Conservation (phyloP, 2,329 filamentous ascomycete genomes). For the Cytospora piceae region DNA sequence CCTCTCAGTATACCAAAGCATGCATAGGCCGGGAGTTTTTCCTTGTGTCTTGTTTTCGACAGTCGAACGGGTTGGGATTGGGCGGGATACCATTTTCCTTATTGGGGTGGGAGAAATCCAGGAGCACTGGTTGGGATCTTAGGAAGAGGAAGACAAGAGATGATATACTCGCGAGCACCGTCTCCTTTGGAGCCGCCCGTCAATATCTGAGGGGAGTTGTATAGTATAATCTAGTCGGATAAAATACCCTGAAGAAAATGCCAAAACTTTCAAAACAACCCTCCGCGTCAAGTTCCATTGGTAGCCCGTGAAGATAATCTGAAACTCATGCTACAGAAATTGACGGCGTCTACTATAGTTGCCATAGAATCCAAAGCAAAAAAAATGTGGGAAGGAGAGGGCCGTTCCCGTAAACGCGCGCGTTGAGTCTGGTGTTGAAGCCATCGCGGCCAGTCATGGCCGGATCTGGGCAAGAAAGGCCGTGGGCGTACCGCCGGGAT, state of each 20-base stretch:
- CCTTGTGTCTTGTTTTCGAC: constrained; percentile 8
- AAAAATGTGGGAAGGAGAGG: not conserved
- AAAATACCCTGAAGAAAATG: constrained; percentile 20
- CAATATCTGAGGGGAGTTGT: constrained; percentile 8
- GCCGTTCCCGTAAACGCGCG: constrained; percentile 24
- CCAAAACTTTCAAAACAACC: constrained; percentile 1
- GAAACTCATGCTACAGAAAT: constrained; percentile 3
- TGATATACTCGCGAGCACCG: constrained; percentile 21
- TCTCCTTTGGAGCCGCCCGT: constrained; percentile 21
- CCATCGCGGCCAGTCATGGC: constrained; percentile 24
- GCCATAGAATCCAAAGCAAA: constrained; percentile 1
- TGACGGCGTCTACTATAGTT: constrained; percentile 12
- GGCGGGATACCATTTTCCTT: constrained; percentile 23
- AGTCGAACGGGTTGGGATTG: constrained; percentile 7
- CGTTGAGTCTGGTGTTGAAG: constrained; percentile 23
- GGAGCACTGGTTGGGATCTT: constrained; percentile 14
- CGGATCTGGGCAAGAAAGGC: constrained; percentile 6
- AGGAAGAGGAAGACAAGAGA: constrained; percentile 1
- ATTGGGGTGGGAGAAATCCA: not conserved
- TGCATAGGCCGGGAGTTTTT: constrained; percentile 29
- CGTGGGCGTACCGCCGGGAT: constrained; percentile 24
- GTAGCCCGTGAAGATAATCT: constrained; percentile 1
- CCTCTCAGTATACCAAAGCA: constrained; percentile 28
- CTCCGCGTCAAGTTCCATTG: constrained; percentile 6
- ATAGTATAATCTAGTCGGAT: constrained; percentile 21